phyloP scores from a whole-genome alignment of 2,329 filamentous ascomycete species.

The Neofusicoccum ribis region DNA sequence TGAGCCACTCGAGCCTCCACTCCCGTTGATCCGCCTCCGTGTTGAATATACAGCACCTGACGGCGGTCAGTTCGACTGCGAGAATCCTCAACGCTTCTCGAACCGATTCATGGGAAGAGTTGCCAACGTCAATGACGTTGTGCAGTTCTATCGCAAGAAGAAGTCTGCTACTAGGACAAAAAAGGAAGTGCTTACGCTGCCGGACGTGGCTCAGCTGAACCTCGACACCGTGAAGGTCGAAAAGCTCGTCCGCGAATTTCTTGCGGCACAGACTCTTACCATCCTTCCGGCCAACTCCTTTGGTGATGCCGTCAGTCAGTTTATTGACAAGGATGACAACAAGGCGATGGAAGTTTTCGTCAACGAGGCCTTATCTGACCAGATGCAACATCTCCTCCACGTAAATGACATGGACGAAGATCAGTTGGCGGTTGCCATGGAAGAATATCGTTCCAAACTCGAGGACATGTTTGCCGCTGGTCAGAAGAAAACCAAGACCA shows the following conservation, averaged over 20 bases:
- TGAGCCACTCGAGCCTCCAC: conserved; percentile 63
- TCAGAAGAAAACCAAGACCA: conserved; percentile 56
- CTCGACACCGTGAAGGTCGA: conserved; percentile 84
- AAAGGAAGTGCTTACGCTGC: too few relatives aligned
- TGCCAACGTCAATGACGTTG: conserved; percentile 90
- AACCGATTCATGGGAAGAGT: conserved; percentile 89
- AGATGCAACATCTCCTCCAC: conserved; percentile 45
- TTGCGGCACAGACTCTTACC: conserved; percentile 83
- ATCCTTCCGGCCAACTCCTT: conserved; percentile 92
- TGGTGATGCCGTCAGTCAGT: conserved; percentile 87
- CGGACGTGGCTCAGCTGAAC: conserved; percentile 54
- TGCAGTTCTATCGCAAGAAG: conserved; percentile 92
- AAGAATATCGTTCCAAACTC: conserved; percentile 66
- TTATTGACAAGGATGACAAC: conserved; percentile 93
- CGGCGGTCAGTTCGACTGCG: conserved; percentile 81
- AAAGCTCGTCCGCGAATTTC: conserved; percentile 82
- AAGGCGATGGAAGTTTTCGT: conserved; percentile 69
- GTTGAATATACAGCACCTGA: conserved; percentile 88
- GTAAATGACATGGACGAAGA: conserved; percentile 57
- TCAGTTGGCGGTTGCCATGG: conserved; percentile 72
- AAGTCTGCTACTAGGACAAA: conserved; percentile 32
- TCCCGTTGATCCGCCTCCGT: conserved; percentile 84
- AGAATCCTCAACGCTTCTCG: conserved; percentile 95
- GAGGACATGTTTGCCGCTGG: conserved; percentile 72
- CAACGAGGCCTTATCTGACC: conserved; percentile 43